Base-by-base conservation (phyloP, 345 rosid species). In the Citrus medica region DNA sequence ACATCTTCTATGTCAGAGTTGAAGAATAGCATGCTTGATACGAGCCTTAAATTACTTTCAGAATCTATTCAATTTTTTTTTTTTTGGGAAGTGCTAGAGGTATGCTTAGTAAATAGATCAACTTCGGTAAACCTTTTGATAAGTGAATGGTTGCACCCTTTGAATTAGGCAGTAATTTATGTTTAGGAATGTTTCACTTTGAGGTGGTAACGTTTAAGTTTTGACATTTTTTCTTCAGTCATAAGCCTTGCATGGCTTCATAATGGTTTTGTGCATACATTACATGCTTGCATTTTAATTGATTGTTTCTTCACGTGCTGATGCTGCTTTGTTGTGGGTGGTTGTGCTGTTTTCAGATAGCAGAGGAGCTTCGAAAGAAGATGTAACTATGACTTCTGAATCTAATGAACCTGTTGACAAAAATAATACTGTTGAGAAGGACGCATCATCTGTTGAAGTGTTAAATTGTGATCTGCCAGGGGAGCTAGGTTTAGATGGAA, bases 281-380 rank as follows among this genome's bases (percentile, higher is more conserved):
- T 16, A 19, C 5, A 67, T 35, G 21, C 62, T 76, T 77, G 66
- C 58, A 25, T 27, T 67, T 74, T 38, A 38, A 48, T 46, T 38
- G 25, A 35, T 79, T 65, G 1, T 60, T 78, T 46, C 16, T 74
- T 37, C 42, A 7, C 37, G 27, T 60, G 72, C 7, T 70, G 30
- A 46, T 78, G 69, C 76, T 73, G 62, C 56, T 79, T 86, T 78
- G 48, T 67, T 76, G 76, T 76, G 32, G 72, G 73, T 74, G 59
- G 48, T 66, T 74, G 2, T 76, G 75, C 65, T 38, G 22, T 60
- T 76, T 83, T 81, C 75, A 87, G 94, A 82, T 84, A 78, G 79
- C 72, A 71, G 33, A 67, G 81, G 79, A 66, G 77, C 75, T 77
- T 82, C 76, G n/a, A 58, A 79, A 73, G 91, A 77, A 78, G 88